Evolutionary conservation across 305 asterid genomes (phyloP).

Genomic region (Solanum hybrid): DNA sequence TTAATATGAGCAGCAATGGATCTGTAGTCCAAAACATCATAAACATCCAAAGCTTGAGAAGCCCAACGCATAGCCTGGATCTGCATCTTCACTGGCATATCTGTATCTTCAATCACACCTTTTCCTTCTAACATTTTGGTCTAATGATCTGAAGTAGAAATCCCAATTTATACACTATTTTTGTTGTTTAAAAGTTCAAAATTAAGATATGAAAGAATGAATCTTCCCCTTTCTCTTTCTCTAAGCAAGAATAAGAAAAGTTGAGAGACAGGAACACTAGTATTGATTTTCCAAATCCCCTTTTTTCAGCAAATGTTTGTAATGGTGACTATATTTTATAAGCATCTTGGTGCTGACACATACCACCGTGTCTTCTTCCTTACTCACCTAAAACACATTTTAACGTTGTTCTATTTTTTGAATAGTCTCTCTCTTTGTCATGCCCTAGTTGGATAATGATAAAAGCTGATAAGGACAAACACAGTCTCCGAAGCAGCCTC

Average conservation of each 20-base stretch:
- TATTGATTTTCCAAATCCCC: background rate
- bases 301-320: constrained; percentile 23
- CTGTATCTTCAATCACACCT: constrained; percentile 57
- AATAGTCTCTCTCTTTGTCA: constrained; percentile 16
- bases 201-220: background rate
- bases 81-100: constrained; percentile 95
- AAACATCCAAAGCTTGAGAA: constrained; percentile 85
- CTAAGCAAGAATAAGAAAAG: background rate
- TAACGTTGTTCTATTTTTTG: constrained; percentile 11
- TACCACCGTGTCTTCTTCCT: constrained; percentile 13
- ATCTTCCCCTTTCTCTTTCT: background rate
- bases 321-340: constrained; percentile 5
- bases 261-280: background rate
- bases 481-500: no score
- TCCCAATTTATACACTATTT: background rate
- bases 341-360: constrained; percentile 25
- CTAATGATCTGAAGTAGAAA: background rate
- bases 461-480: constrained; percentile 24
- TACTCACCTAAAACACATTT: constrained; percentile 22
- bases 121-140: constrained; percentile 32
- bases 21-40: constrained; percentile 67
- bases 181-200: background rate
- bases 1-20: constrained; percentile 82
- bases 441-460: constrained; percentile 34
- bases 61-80: constrained; percentile 77